Percentiles rank a stretch among this genome's conserved stretches.
Conservation (phyloP, 2,329 filamentous ascomycete species). For the Emericellopsis cladophorae region DNA sequence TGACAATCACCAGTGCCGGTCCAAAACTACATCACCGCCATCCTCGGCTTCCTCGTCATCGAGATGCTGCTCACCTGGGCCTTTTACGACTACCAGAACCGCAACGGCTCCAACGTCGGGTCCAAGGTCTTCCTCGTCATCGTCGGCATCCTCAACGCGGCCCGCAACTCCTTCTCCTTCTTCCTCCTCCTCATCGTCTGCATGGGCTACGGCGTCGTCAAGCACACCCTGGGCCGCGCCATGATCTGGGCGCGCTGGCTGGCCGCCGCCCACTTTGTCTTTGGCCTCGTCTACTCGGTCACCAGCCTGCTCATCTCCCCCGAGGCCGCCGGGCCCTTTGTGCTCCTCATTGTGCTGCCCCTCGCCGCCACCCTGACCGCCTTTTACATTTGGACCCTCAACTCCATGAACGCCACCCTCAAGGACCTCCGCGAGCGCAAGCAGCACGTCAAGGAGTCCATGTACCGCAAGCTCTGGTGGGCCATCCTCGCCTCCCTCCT, state of each 20-base stretch:
- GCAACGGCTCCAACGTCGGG: constrained; percentile 70
- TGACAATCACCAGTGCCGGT: constrained; percentile 57
- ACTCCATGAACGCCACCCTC: constrained; percentile 86
- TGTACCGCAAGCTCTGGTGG: constrained; percentile 99
- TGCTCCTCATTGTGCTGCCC: constrained; percentile 86
- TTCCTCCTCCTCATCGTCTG: constrained; percentile 96
- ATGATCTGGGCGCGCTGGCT: constrained; percentile 92
- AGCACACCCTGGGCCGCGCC: constrained; percentile 77
- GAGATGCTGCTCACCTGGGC: constrained; percentile 99
- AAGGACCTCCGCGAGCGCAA: constrained; percentile 93
- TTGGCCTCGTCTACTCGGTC: constrained; percentile 85
- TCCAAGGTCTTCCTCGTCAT: constrained; percentile 80
- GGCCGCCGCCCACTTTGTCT: constrained; percentile 85
- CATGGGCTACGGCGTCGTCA: constrained; percentile 98
- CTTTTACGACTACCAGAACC: constrained; percentile 94
- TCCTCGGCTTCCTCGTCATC: constrained; percentile 82
- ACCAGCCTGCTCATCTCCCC: constrained; percentile 82
- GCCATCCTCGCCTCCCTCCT: constrained; percentile 85
- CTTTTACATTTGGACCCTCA: constrained; percentile 98
- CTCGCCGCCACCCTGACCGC: constrained; percentile 84
- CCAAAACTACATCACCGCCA: constrained; percentile 98
- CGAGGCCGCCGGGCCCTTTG: constrained; percentile 71
- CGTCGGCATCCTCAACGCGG: constrained; percentile 87
- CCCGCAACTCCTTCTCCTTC: constrained; percentile 94
- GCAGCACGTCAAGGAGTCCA: constrained; percentile 81